A percentile compares a stretch with the other conserved stretches of the same genome.
Evolutionary conservation across 108 stramenopile genomes (phyloP).

Genomic region (Cyclotella distinguenda): DNA sequence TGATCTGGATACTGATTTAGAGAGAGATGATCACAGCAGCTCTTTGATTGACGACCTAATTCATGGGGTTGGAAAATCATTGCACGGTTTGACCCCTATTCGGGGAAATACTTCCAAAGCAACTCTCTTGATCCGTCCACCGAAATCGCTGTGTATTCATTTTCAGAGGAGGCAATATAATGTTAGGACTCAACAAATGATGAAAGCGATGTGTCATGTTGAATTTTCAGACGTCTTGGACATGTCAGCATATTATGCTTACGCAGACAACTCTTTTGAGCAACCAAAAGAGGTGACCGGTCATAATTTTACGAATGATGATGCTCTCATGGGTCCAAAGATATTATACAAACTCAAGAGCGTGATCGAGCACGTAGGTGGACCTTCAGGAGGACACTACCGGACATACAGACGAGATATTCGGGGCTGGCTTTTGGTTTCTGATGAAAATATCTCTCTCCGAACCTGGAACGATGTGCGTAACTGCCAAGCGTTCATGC

Average conservation of each 20-base stretch:
- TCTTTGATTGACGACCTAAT: not conserved
- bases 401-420: slow-evolving; percentile 59
- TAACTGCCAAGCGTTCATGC: slow-evolving; percentile 79
- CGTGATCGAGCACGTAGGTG: slow-evolving; percentile 79
- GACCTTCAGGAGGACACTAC: slow-evolving; percentile 77
- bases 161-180: slow-evolving; percentile 84
- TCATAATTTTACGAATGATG: slow-evolving; percentile 7
- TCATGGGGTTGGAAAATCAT: not conserved
- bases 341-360: slow-evolving; percentile 61
- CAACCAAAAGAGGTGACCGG: not conserved
- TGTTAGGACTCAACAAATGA: slow-evolving; percentile 48
- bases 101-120: slow-evolving; percentile 67
- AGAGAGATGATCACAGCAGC: slow-evolving; percentile 32
- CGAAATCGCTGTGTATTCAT: slow-evolving; percentile 71
- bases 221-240: slow-evolving; percentile 66
- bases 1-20: slow-evolving; percentile 42
- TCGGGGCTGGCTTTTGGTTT: slow-evolving; percentile 62
- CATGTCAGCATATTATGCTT: slow-evolving; percentile 62
- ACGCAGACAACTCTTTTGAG: slow-evolving; percentile 47
- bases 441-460: slow-evolving; percentile 54
- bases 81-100: slow-evolving; percentile 15
- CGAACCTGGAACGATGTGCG: slow-evolving; percentile 68
- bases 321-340: slow-evolving; percentile 28
- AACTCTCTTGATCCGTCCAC: slow-evolving; percentile 65
- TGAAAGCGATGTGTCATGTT: slow-evolving; percentile 66